phyloP scores from a whole-genome alignment of 176 grass and related monocot species.

The Carex myosuroides region DNA sequence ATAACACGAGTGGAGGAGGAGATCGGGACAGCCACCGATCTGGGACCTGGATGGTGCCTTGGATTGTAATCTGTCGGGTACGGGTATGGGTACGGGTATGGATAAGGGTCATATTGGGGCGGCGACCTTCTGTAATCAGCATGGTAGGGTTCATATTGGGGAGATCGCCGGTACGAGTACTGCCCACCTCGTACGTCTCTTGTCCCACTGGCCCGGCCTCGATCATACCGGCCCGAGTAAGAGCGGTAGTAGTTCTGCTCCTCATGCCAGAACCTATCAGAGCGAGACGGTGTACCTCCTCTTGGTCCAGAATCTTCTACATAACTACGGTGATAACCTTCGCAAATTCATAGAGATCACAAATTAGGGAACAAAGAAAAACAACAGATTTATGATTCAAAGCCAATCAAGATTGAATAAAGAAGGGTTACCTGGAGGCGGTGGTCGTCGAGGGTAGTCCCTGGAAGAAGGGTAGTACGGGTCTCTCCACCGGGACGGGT shows the following conservation, averaged over 20 bases:
- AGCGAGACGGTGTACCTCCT: slow-evolving; percentile 50
- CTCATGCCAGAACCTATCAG: slow-evolving; percentile 54
- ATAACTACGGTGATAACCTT: slow-evolving; percentile 51
- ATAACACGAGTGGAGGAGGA: slow-evolving; percentile 27
- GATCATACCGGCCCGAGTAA: slow-evolving; percentile 46
- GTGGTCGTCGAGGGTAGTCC: slow-evolving; percentile 33
- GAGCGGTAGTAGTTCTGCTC: slow-evolving; percentile 39
- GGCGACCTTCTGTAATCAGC: slow-evolving; percentile 17
- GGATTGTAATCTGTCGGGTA: slow-evolving; percentile 49
- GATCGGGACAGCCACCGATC: slow-evolving; percentile 71
- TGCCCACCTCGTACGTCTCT: slow-evolving; percentile 45
- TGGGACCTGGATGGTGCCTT: slow-evolving; percentile 44
- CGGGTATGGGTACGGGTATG: background rate
- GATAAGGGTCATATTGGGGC: slow-evolving; percentile 14
- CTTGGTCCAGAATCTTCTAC: slow-evolving; percentile 31
- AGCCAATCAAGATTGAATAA: slow-evolving; percentile 44
- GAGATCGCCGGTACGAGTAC: slow-evolving; percentile 53
- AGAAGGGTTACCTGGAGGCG: slow-evolving; percentile 26
- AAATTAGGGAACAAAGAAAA: slow-evolving; percentile 21
- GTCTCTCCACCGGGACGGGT: slow-evolving; percentile 49
- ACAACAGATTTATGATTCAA: background rate
- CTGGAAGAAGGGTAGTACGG: slow-evolving; percentile 43
- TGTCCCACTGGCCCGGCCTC: slow-evolving; percentile 21
- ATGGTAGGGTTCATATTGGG: slow-evolving; percentile 22
- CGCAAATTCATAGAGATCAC: slow-evolving; percentile 34